A percentile compares a stretch with the other conserved stretches of the same genome.
phyloP scores from a whole-genome alignment of 768 basidiomycete genomes.

The Mycena alexandri region DNA sequence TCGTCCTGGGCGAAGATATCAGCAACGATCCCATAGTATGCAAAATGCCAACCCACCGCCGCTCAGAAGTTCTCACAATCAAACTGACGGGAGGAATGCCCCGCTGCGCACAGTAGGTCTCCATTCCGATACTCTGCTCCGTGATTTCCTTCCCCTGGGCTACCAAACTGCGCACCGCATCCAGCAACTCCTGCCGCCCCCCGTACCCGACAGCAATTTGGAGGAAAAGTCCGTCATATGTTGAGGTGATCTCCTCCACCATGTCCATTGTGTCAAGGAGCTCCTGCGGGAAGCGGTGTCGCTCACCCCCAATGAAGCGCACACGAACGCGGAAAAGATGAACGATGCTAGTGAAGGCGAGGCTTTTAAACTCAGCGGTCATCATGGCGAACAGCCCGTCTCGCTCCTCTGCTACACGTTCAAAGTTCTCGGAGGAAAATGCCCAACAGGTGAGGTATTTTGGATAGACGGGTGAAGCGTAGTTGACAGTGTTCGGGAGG shows the following conservation, averaged over 20 bases:
- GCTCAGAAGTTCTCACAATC: slow-evolving; percentile 32
- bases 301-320: slow-evolving; percentile 30
- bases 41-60: neutral
- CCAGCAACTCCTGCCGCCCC: slow-evolving; percentile 31
- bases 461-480: slow-evolving; percentile 7
- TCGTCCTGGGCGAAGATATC: slow-evolving; percentile 21
- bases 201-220: slow-evolving; percentile 38
- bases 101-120: slow-evolving; percentile 28
- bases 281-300: slow-evolving; percentile 28
- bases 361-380: slow-evolving; percentile 33
- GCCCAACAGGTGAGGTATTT: slow-evolving; percentile 37
- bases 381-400: slow-evolving; percentile 35
- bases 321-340: slow-evolving; percentile 35
- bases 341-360: slow-evolving; percentile 34
- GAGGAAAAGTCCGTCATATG: slow-evolving; percentile 24
- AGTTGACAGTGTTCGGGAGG: slow-evolving; percentile 26
- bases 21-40: neutral
- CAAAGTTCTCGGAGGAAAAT: slow-evolving; percentile 36
- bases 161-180: slow-evolving; percentile 24
- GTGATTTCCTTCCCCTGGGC: slow-evolving; percentile 31
- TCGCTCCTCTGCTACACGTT: slow-evolving; percentile 32
- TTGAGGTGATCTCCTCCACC: slow-evolving; percentile 29
- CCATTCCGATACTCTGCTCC: slow-evolving; percentile 25
- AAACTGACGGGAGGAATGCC: slow-evolving; percentile 25
- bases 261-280: slow-evolving; percentile 32